These are phyloP conservation scores for Vigna radiata DNA, from an alignment of 306 rosid species.

Conservation along the genomic window DNA sequence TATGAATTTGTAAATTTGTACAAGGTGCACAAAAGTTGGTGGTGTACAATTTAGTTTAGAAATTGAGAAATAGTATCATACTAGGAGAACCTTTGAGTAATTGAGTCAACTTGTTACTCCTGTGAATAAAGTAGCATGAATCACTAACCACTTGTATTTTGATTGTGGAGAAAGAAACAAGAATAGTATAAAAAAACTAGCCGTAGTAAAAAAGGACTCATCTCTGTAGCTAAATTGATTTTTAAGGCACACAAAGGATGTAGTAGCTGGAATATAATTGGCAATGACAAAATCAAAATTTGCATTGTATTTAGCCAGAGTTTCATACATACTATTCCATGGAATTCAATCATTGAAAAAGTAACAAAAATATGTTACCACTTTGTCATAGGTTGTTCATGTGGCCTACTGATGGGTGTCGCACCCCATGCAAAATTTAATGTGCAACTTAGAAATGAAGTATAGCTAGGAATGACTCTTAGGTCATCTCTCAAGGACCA, in stretches of 20 bases:
- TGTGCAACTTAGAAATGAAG: no score
- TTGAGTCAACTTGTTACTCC: conserved; percentile 97
- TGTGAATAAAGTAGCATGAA: conserved; percentile 57
- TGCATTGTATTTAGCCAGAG: conserved; percentile 52
- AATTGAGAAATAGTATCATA: conserved; percentile 42
- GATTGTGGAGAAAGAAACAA: conserved; percentile 46
- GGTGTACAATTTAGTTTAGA: conserved; percentile 34
- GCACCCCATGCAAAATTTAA: no score
- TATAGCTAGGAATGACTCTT: no score
- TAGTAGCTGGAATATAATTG: conserved; percentile 28
- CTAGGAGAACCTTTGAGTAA: conserved; percentile 92
- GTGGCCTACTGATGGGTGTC: no score
- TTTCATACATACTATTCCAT: no score
- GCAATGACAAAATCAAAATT: conserved; percentile 28
- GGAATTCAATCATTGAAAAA: no score
- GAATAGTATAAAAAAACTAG: conserved; percentile 17
- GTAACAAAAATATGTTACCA: no score
- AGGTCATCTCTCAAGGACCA: no score
- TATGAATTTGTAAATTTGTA: not conserved
- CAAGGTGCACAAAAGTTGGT: conserved; percentile 6
- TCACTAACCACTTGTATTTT: conserved; percentile 37
- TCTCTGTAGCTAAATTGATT: conserved; percentile 22
- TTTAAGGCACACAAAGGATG: conserved; percentile 30
- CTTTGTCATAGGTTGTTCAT: no score
- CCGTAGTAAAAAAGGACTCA: conserved; percentile 22